Base-by-base conservation (phyloP, 129 eudicot genomes). In the Artemisia argyi region DNA sequence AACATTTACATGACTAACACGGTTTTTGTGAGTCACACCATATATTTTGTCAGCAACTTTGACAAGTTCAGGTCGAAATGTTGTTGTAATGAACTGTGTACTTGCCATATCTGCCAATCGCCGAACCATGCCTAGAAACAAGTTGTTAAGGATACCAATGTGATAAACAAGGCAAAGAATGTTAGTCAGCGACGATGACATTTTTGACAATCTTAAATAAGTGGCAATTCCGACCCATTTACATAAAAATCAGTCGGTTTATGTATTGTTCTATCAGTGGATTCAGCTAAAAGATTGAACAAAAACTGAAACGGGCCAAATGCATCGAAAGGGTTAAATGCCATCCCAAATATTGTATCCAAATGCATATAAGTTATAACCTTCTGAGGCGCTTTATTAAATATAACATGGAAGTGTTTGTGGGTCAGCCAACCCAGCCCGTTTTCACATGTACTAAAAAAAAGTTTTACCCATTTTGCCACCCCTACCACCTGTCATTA, bases 41-140 rank as follows among this genome's bases (percentile, higher is more conserved):
- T 95, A 95, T 61, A 95, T 91, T 85, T 91, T 90, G 83, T 95
- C 98, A 76, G 99, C 97, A 61, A 95, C 97, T 74, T 90, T 90
- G 65, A 95, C 99, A 30, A 88, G 87, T 79, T 90, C 96, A 7
- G 86, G 91, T 46, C 99, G 70, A 68, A 95, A 95, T 18, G 97
- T 95, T 18, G 97, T 95, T 7, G 97, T 90, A 17, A 90, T 91
- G 65, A 91, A 91, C 79, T 95, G 99, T 3, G 99, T 95, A 70
- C 72, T 88, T 4, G 85, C 95, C 82, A 78, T 82, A 80, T 95
- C 99, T 28, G 99, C 99, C 84, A 88, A 62, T 63, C 96, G 90
- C 66, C 99, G 93, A 66, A 91, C 95, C 99, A 95, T 95, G 80
- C 85, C 99, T 95, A 85, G 26, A 79, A 71, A 59, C 63, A 79